phyloP scores from a whole-genome alignment of 208 protist species.

The Trypanosoma rangeli region DNA sequence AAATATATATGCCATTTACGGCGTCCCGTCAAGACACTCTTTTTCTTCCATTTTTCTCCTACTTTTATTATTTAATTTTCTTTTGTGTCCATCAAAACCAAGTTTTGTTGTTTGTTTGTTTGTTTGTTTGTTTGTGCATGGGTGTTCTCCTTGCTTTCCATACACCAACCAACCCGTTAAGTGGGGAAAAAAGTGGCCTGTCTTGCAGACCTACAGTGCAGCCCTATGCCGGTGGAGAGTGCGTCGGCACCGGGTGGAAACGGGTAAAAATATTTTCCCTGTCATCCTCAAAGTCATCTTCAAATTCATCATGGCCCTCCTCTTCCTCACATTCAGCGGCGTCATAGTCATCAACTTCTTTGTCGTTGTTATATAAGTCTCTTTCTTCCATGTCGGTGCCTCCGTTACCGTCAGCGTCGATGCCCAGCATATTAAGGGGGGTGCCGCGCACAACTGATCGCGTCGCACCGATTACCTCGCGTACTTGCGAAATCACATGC shows the following conservation, averaged over 20 bases:
- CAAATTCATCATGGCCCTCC: slow-evolving; percentile 11
- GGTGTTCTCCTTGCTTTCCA: neutral
- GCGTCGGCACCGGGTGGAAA: slow-evolving; percentile 20
- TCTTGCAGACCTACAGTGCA: too few relatives aligned
- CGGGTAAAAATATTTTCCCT: slow-evolving; percentile 23
- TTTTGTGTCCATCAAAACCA: neutral
- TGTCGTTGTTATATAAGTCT: slow-evolving; percentile 8
- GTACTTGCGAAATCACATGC: slow-evolving; percentile 45
- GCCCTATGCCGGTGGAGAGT: slow-evolving; percentile 23
- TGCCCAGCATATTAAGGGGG: slow-evolving; percentile 4
- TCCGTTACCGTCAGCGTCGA: slow-evolving; percentile 1
- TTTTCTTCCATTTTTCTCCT: neutral
- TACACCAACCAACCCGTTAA: too few relatives aligned
- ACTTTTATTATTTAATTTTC: neutral
- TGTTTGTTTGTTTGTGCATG: neutral
- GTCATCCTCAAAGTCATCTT: slow-evolving; percentile 28
- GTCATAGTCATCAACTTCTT: slow-evolving; percentile 23
- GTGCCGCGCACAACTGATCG: slow-evolving; percentile 52
- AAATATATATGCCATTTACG: neutral
- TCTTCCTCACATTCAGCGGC: slow-evolving; percentile 22
- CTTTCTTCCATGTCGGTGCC: slow-evolving; percentile 10
- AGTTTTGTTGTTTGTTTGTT: neutral
- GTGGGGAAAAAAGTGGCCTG: too few relatives aligned
- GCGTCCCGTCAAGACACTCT: neutral
- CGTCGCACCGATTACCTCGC: slow-evolving; percentile 64